Conservation (phyloP, 139 green algal species). For the Chlamydomonas asymmetrica region DNA sequence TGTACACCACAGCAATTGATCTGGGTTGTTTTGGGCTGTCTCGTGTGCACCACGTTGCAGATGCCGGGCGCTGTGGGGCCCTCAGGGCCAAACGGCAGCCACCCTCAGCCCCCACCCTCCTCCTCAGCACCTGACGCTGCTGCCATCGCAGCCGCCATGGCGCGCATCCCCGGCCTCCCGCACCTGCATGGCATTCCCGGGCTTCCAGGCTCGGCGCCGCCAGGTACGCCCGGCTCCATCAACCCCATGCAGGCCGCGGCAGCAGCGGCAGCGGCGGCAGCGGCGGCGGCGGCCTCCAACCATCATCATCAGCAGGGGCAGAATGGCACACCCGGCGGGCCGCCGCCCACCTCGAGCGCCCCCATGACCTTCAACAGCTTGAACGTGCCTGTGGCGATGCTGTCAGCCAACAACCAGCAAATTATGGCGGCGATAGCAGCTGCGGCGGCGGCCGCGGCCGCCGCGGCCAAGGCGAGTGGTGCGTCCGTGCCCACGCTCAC, state of each 20-base stretch:
- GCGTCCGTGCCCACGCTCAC: neutral
- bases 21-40: no score
- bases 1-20: no score
- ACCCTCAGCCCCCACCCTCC: no score
- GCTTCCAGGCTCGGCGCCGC: no score
- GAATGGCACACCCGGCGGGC: neutral
- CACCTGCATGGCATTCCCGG: no score
- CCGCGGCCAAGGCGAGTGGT: neutral
- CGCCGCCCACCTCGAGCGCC: neutral
- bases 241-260: neutral
- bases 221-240: conserved; percentile 3
- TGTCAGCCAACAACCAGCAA: neutral
- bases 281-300: neutral
- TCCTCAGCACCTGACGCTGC: no score
- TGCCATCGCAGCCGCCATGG: conserved; percentile 15
- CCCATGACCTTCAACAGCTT: neutral
- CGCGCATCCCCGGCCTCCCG: neutral
- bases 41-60: no score
- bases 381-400: neutral
- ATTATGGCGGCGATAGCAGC: neutral
- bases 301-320: neutral
- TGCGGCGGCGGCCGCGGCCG: neutral
- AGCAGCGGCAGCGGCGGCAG: neutral
- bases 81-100: no score
- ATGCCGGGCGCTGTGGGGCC: no score